A percentile compares a stretch with the other conserved stretches of the same genome.
Conservation (phyloP, 352 stramenopile species). For the Phytophthora hibernalis region DNA sequence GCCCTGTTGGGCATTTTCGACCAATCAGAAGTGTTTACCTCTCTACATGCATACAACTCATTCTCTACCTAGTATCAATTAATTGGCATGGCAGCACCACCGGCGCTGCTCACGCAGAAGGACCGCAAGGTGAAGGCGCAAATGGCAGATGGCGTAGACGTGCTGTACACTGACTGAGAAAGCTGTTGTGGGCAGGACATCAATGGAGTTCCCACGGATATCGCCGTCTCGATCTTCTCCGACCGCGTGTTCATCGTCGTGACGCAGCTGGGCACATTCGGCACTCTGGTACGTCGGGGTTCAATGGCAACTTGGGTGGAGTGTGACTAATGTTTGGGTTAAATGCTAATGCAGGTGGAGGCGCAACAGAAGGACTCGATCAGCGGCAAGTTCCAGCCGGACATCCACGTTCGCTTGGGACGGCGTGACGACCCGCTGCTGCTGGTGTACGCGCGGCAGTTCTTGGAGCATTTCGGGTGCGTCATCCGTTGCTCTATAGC, state of each 20-base stretch:
- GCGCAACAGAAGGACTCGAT: conserved; percentile 79
- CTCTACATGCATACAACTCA: neutral
- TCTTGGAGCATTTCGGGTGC: conserved; percentile 88
- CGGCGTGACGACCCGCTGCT: conserved; percentile 83
- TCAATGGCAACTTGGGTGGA: neutral
- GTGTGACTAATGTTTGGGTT: neutral
- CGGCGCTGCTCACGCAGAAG: conserved; percentile 53
- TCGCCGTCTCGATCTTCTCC: conserved; percentile 79
- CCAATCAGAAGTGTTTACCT: conserved; percentile 16
- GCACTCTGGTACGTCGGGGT: conserved; percentile 60
- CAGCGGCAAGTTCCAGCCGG: conserved; percentile 77
- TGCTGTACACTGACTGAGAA: conserved; percentile 1
- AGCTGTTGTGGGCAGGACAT: conserved; percentile 54
- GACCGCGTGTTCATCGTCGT: conserved; percentile 87
- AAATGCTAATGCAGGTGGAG: conserved; percentile 55
- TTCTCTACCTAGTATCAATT: neutral
- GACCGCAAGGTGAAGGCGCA: conserved; percentile 40
- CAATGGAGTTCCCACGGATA: conserved; percentile 72
- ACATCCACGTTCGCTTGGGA: conserved; percentile 81
- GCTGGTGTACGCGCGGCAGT: conserved; percentile 83
- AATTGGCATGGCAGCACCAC: conserved; percentile 20
- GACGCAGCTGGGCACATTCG: conserved; percentile 84
- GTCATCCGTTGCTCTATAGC: neutral
- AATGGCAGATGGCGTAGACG: neutral
- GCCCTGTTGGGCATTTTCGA: conserved; percentile 11